Percentiles rank a stretch among this genome's conserved stretches.
These are phyloP conservation scores for Leishmania turanica DNA, from an alignment of 208 protist genomes.

Conservation along the genomic window DNA sequence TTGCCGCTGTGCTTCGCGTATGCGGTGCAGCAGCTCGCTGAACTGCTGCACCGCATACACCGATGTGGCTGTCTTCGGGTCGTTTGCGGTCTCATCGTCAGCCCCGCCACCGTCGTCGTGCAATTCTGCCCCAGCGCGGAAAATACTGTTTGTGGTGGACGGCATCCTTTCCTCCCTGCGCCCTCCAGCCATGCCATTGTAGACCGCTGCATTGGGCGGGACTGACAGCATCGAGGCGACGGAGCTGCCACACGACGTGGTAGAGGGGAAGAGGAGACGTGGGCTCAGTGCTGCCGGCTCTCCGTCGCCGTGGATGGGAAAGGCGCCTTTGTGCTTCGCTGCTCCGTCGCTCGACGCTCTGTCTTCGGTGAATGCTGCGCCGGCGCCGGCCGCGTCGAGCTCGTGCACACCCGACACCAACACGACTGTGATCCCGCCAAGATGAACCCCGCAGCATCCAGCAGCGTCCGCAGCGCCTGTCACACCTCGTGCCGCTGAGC, in stretches of 20 bases:
- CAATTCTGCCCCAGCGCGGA: slow-evolving; percentile 13
- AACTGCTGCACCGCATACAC: slow-evolving; percentile 39
- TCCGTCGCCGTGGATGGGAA: background rate
- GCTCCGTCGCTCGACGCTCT: background rate
- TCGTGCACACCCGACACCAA: slow-evolving; percentile 38
- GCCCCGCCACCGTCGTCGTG: slow-evolving; percentile 24
- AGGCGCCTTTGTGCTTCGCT: background rate
- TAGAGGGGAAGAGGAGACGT: slow-evolving; percentile 28
- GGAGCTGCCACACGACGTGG: slow-evolving; percentile 30
- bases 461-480: slow-evolving; percentile 16
- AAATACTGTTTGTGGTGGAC: background rate
- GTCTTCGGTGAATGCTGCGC: background rate
- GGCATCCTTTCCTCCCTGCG: background rate
- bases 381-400: slow-evolving; percentile 2
- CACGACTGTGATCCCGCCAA: slow-evolving; percentile 40
- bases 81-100: slow-evolving; percentile 30
- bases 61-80: slow-evolving; percentile 39
- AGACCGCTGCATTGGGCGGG: slow-evolving; percentile 25
- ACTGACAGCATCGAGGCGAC: slow-evolving; percentile 23
- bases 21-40: slow-evolving; percentile 2
- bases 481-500: slow-evolving; percentile 12
- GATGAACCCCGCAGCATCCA: slow-evolving; percentile 32
- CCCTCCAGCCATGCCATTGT: slow-evolving; percentile 3
- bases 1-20: background rate
- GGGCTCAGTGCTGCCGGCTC: background rate